These are phyloP conservation scores for Moringa oleifera DNA, from an alignment of 345 rosid species.

Conservation along the genomic window DNA sequence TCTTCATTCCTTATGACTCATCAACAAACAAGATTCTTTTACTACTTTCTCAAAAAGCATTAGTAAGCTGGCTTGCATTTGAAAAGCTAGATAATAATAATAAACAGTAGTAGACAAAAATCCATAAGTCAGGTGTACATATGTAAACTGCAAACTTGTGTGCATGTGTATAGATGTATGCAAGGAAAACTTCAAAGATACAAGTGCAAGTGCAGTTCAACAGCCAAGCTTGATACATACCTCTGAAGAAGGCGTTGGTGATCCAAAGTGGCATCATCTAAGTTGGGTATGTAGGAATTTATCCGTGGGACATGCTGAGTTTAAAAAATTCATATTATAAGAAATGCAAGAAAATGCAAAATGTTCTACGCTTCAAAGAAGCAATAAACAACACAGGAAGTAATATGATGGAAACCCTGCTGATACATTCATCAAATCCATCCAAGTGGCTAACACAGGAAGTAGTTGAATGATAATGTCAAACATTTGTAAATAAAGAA, in stretches of 20 bases:
- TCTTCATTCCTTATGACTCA: background rate
- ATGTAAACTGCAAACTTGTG: too few relatives aligned
- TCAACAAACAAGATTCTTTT: too few relatives aligned
- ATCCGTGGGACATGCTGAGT: conserved; percentile 79
- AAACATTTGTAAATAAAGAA: background rate
- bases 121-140: background rate
- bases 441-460: background rate
- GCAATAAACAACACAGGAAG: background rate
- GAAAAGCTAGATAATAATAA: too few relatives aligned
- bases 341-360: background rate
- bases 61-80: background rate
- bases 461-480: background rate
- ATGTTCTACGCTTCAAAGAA: conserved; percentile 3
- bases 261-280: conserved; percentile 76
- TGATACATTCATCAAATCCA: background rate
- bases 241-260: conserved; percentile 88
- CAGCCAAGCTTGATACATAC: conserved; percentile 30
- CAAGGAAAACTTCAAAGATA: background rate
- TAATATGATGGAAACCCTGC: background rate
- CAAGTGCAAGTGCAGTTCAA: conserved; percentile 10
- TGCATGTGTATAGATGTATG: too few relatives aligned
- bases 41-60: background rate
- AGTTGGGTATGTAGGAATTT: conserved; percentile 72
- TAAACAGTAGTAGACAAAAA: background rate
- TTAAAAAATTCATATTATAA: conserved; percentile 11